Evolutionary conservation across 805 yeast species (phyloP).

Genomic region (Candida tibetensis): DNA sequence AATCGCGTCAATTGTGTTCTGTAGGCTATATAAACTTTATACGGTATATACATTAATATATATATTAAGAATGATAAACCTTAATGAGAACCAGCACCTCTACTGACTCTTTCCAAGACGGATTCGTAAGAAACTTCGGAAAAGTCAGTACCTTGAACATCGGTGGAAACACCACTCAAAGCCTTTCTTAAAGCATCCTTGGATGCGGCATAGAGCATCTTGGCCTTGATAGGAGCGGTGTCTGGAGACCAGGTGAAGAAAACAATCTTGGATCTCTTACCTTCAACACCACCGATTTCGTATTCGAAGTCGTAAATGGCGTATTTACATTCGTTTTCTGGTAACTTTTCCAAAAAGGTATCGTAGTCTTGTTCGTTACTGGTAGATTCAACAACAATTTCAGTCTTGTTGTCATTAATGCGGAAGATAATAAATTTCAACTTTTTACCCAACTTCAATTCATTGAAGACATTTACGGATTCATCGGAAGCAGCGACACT

Average conservation of each 20-base stretch:
- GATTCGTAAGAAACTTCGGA: conserved; percentile 95
- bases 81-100: conserved; percentile 58
- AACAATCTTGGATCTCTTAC: conserved; percentile 79
- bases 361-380: conserved; percentile 78
- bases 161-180: conserved; percentile 89
- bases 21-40: neutral
- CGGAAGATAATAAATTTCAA: conserved; percentile 78
- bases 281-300: conserved; percentile 85
- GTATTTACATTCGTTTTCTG: conserved; percentile 94
- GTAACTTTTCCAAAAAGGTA: conserved; percentile 78
- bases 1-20: neutral
- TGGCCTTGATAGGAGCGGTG: conserved; percentile 89
- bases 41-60: neutral
- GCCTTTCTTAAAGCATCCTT: conserved; percentile 98
- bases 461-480: conserved; percentile 91
- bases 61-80: neutral
- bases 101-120: conserved; percentile 84
- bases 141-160: conserved; percentile 96
- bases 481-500: conserved; percentile 64
- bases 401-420: conserved; percentile 82
- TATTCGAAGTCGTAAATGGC: conserved; percentile 97
- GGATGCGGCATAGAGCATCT: conserved; percentile 99
- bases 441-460: conserved; percentile 90
- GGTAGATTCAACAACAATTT: conserved; percentile 85
- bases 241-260: conserved; percentile 95